A percentile compares a stretch with the other conserved stretches of the same genome.
Evolutionary conservation across 164 flowering plant species (phyloP).

Genomic region (Vitis cinerea): DNA sequence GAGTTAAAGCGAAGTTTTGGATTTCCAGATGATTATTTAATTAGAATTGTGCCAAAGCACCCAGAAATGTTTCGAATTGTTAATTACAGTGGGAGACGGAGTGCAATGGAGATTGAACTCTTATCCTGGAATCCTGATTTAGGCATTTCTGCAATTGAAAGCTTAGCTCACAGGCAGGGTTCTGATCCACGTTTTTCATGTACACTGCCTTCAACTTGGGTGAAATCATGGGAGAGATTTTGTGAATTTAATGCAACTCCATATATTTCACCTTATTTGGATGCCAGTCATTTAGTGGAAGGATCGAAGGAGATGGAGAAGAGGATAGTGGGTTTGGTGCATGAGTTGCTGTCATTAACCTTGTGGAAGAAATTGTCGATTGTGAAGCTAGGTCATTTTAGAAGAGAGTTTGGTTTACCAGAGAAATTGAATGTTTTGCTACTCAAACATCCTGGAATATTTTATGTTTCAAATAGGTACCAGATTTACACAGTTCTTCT

Average conservation of each 20-base stretch:
- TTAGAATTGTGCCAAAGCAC: slow-evolving; percentile 72
- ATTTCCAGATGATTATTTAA: slow-evolving; percentile 83
- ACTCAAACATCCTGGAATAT: slow-evolving; percentile 85
- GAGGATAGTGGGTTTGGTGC: slow-evolving; percentile 74
- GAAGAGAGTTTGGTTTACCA: slow-evolving; percentile 72
- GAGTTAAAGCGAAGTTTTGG: slow-evolving; percentile 80
- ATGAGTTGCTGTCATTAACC: slow-evolving; percentile 80
- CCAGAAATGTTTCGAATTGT: slow-evolving; percentile 68
- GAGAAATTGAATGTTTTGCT: slow-evolving; percentile 66
- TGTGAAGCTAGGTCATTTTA: slow-evolving; percentile 75
- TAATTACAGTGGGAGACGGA: slow-evolving; percentile 58
- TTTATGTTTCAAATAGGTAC: slow-evolving; percentile 86
- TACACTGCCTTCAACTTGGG: slow-evolving; percentile 74
- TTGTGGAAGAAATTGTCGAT: slow-evolving; percentile 90
- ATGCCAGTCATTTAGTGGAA: slow-evolving; percentile 39
- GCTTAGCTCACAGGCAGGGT: slow-evolving; percentile 35
- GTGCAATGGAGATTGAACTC: slow-evolving; percentile 84
- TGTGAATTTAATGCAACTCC: slow-evolving; percentile 67
- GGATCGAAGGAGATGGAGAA: slow-evolving; percentile 84
- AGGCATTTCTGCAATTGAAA: slow-evolving; percentile 68
- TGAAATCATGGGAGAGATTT: slow-evolving; percentile 73
- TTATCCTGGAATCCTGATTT: slow-evolving; percentile 60
- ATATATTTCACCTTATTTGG: slow-evolving; percentile 77
- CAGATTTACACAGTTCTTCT: slow-evolving; percentile 84
- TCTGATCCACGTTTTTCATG: slow-evolving; percentile 62